Conservation (phyloP, 2,329 filamentous ascomycete genomes). For the Penicillium thymicola region DNA sequence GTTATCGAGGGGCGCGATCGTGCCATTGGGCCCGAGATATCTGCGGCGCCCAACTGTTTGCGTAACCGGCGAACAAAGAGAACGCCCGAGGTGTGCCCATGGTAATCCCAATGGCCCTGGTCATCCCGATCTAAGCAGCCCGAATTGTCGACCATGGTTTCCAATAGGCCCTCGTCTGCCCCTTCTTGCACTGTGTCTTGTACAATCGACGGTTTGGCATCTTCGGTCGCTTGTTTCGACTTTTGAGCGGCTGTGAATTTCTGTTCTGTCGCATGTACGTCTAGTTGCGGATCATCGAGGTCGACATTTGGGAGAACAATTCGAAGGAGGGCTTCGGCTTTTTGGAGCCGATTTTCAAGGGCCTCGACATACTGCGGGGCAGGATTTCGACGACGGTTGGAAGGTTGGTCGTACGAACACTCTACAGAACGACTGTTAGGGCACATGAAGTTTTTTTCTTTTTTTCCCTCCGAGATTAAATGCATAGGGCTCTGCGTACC, state of each 20-base stretch:
- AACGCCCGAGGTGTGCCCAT: slow-evolving; percentile 86
- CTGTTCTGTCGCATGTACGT: slow-evolving; percentile 71
- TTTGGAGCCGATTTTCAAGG: slow-evolving; percentile 75
- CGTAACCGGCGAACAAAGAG: slow-evolving; percentile 85
- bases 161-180: slow-evolving; percentile 68
- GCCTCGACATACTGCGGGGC: slow-evolving; percentile 92
- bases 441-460: neutral
- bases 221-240: slow-evolving; percentile 22
- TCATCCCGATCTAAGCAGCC: slow-evolving; percentile 91
- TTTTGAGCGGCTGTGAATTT: slow-evolving; percentile 48
- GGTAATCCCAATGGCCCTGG: slow-evolving; percentile 89
- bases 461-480: neutral
- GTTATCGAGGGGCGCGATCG: slow-evolving; percentile 46
- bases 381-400: slow-evolving; percentile 84
- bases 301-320: slow-evolving; percentile 81
- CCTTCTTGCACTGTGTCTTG: slow-evolving; percentile 35
- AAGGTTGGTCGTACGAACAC: slow-evolving; percentile 93
- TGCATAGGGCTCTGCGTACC: slow-evolving; percentile 55
- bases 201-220: slow-evolving; percentile 19
- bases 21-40: slow-evolving; percentile 55
- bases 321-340: slow-evolving; percentile 74
- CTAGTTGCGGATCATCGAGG: slow-evolving; percentile 78
- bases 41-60: slow-evolving; percentile 71
- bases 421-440: slow-evolving; percentile 52
- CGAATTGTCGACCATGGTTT: slow-evolving; percentile 92